Conservation (phyloP, 2,329 filamentous ascomycete genomes). For the Aspergillus brunneoviolaceus region DNA sequence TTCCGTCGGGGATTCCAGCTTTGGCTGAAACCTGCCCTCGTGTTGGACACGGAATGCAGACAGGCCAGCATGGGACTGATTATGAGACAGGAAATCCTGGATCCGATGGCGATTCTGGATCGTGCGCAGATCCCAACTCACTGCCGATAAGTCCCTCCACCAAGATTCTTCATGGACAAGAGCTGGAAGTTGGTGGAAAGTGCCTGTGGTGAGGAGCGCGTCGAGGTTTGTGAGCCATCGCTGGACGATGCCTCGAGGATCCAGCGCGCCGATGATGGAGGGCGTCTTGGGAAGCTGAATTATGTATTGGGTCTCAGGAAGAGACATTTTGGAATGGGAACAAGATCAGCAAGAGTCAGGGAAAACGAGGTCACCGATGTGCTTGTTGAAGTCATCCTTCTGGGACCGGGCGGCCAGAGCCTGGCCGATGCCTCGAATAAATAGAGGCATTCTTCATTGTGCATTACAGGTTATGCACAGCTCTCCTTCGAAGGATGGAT, state of each 20-base stretch:
- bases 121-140: slow-evolving; percentile 43
- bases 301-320: slow-evolving; percentile 27
- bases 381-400: neutral
- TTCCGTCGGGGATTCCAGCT: slow-evolving; percentile 27
- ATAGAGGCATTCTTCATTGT: neutral
- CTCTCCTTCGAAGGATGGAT: neutral
- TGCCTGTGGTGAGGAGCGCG: slow-evolving; percentile 20
- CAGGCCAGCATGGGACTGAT: slow-evolving; percentile 28
- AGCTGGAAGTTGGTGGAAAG: slow-evolving; percentile 16
- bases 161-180: slow-evolving; percentile 42
- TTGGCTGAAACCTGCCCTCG: slow-evolving; percentile 33
- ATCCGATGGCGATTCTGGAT: slow-evolving; percentile 34
- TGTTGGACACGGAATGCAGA: slow-evolving; percentile 34
- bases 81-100: slow-evolving; percentile 28
- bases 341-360: neutral
- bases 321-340: slow-evolving; percentile 13
- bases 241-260: slow-evolving; percentile 30
- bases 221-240: slow-evolving; percentile 35
- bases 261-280: slow-evolving; percentile 3
- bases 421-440: neutral
- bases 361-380: neutral
- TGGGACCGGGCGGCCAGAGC: neutral
- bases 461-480: too few species aligned
- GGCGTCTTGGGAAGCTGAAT: slow-evolving; percentile 33
- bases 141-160: slow-evolving; percentile 43